Evolutionary conservation across 2,329 filamentous ascomycete genomes (phyloP).

Genomic region (Trichoderma guizhouense): DNA sequence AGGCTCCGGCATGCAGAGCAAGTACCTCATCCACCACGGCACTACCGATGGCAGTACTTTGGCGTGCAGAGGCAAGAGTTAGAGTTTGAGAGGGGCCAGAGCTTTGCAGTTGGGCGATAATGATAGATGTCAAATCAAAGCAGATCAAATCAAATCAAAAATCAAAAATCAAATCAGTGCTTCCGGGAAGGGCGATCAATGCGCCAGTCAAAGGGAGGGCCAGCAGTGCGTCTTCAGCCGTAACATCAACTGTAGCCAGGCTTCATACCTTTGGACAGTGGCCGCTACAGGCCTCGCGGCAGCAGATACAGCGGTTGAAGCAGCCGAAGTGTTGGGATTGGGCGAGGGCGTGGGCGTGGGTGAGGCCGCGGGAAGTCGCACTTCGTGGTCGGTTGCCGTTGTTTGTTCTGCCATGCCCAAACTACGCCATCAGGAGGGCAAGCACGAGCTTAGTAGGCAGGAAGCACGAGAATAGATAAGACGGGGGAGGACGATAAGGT

Average conservation of each 20-base stretch:
- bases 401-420: conserved; percentile 63
- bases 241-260: background rate
- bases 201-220: background rate
- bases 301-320: conserved; percentile 19
- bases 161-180: background rate
- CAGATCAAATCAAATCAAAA: background rate
- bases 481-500: background rate
- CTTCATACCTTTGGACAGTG: conserved; percentile 26
- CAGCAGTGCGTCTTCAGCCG: background rate
- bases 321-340: conserved; percentile 24
- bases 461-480: conserved; percentile 6
- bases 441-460: conserved; percentile 27
- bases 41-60: background rate
- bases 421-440: conserved; percentile 62
- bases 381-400: conserved; percentile 53
- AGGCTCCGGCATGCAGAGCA: conserved; percentile 3
- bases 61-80: background rate
- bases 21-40: conserved; percentile 3
- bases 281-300: conserved; percentile 25
- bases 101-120: background rate
- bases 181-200: background rate
- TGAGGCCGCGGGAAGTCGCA: conserved; percentile 47
- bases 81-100: conserved; percentile 19
- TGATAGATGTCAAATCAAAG: background rate
- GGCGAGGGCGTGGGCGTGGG: conserved; percentile 33